Conservation (phyloP, 805 yeast species). For the Pichia eremophila region DNA sequence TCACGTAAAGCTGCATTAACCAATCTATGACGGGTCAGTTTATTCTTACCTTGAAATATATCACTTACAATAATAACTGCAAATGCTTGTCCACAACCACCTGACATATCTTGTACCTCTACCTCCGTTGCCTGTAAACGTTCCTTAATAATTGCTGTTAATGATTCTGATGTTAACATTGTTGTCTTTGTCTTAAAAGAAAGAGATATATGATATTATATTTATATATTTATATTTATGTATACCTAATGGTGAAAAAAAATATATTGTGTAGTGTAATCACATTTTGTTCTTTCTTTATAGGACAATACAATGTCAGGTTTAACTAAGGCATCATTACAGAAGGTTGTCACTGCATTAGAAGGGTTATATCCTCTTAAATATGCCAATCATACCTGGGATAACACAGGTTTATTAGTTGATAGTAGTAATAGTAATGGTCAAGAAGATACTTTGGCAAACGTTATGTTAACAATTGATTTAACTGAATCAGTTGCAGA, state of each 20-base stretch:
- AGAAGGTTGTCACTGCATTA: background rate
- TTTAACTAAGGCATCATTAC: background rate
- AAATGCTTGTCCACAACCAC: slow-evolving; percentile 98
- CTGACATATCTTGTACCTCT: slow-evolving; percentile 69
- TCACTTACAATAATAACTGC: slow-evolving; percentile 79
- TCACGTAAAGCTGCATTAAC: slow-evolving; percentile 73
- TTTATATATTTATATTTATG: too few species aligned
- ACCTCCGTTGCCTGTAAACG: slow-evolving; percentile 56
- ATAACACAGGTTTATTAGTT: slow-evolving; percentile 84
- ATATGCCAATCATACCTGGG: slow-evolving; percentile 87
- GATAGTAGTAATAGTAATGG: slow-evolving; percentile 32
- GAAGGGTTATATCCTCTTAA: slow-evolving; percentile 67
- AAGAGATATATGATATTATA: too few species aligned
- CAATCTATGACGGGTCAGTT: slow-evolving; percentile 74
- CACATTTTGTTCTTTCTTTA: too few species aligned
- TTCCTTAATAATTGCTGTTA: slow-evolving; percentile 42
- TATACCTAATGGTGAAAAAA: too few species aligned
- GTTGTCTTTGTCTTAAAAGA: background rate
- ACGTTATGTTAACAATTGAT: slow-evolving; percentile 67
- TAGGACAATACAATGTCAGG: too few species aligned
- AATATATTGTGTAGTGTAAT: too few species aligned
- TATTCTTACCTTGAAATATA: slow-evolving; percentile 70
- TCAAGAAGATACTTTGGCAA: slow-evolving; percentile 12
- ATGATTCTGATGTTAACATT: slow-evolving; percentile 22
- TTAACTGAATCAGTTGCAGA: slow-evolving; percentile 74